These are phyloP conservation scores for Strobilomyces confusus DNA, from an alignment of 768 basidiomycete species.

Conservation along the genomic window DNA sequence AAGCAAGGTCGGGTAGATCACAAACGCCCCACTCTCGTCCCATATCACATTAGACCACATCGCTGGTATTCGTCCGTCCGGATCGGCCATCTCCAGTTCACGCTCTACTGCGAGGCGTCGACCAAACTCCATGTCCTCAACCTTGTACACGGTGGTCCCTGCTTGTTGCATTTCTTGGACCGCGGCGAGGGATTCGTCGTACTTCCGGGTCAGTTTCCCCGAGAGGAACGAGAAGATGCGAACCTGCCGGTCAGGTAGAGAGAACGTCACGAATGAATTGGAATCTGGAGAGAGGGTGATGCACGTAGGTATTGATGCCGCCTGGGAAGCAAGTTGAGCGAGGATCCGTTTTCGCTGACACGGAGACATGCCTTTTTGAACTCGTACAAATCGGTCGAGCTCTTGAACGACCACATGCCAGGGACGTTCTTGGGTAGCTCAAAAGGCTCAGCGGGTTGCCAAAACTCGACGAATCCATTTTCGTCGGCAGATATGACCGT, in stretches of 20 bases:
- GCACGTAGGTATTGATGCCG: conserved; percentile 88
- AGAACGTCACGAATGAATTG: conserved; percentile 89
- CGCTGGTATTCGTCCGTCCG: conserved; percentile 67
- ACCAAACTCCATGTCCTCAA: conserved; percentile 99
- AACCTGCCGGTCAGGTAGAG: conserved; percentile 89
- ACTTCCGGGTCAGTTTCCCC: conserved; percentile 87
- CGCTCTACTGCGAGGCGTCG: conserved; percentile 88
- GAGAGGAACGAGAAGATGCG: conserved; percentile 89
- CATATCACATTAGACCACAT: conserved; percentile 89
- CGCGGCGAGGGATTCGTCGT: conserved; percentile 90
- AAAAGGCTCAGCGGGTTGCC: conserved; percentile 89
- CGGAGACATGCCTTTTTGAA: conserved; percentile 81
- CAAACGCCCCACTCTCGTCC: conserved; percentile 96
- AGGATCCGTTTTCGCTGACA: background rate
- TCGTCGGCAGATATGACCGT: conserved; percentile 94
- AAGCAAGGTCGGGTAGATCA: conserved; percentile 88
- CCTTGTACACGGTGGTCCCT: conserved; percentile 84
- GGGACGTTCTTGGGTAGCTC: conserved; percentile 72
- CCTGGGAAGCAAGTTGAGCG: conserved; percentile 40
- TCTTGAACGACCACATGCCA: conserved; percentile 88
- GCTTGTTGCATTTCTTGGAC: conserved; percentile 99
- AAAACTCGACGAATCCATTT: conserved; percentile 93
- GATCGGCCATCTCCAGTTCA: conserved; percentile 81
- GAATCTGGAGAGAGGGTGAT: conserved; percentile 88
- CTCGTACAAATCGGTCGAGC: conserved; percentile 90